Evolutionary conservation across 2,329 filamentous ascomycete genomes (phyloP), one percentile per base, ranked within the genome.

Genomic region (Penicillium capsulatum): DNA sequence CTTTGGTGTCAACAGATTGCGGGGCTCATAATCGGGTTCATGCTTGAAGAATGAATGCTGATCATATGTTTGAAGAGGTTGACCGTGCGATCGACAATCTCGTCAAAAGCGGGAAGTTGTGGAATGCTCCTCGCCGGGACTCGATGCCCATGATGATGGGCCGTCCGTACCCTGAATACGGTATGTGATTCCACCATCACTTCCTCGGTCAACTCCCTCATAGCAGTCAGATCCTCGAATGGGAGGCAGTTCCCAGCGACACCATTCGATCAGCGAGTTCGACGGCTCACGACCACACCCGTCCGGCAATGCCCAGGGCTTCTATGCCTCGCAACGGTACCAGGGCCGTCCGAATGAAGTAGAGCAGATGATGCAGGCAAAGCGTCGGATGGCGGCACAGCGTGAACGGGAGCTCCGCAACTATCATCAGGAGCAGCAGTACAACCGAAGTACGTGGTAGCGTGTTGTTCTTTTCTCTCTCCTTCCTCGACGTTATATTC

Each of bases 371-470:
- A 87, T 95, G 78, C 92, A 97, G 81, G 90, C 89, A 61, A 97
- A 97, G 80, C 88, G 92, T 75, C 86, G 91, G 76, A 94, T 97
- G 87, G 92, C 92, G 63, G 92, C 92, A 68, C 92, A 97, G 74
- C 87, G 92, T 71, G 92, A 98, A 77, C 86, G 91, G 71, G 92
- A 98, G 76, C 83, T 98, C 70, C 88, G 92, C 71, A 98, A 97
- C 73, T 95, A 97, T 74, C 92, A 98, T 74, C 94, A 96, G 74
- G 92, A 98, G 80, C 92, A 98, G 80, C 92, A 98, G 81, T 97
- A 94, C 74, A 94, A 97, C 77, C 84, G 91, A 87, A 96, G 92
- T 97, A 73, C 59, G 68, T 69, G 64, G 70, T 68, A 67, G 63
- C 59, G 52, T 61, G 55, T 58, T 58, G 17, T 26, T 38, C 20